phyloP scores from a whole-genome alignment of 345 rosid genomes.

The Bruguiera sexangula region DNA sequence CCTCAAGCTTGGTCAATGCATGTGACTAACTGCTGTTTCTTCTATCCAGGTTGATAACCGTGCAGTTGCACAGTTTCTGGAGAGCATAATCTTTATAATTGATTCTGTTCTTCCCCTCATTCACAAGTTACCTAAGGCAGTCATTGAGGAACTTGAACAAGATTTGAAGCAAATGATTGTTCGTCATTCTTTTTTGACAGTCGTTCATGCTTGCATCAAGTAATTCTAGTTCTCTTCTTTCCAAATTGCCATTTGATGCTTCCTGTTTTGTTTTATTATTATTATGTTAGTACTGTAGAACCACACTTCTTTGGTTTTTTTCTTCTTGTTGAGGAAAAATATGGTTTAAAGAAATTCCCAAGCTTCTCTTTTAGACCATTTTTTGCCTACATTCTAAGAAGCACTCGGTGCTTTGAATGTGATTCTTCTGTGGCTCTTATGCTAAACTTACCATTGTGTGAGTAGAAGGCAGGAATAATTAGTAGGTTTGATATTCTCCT shows the following conservation, averaged over 20 bases:
- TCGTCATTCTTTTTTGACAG: conserved; percentile 92
- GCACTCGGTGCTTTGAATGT: neutral
- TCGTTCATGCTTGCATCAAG: conserved; percentile 98
- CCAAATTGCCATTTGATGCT: conserved; percentile 1
- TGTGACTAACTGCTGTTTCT: conserved; percentile 10
- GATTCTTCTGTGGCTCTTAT: neutral
- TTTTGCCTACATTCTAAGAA: neutral
- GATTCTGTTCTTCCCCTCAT: conserved; percentile 85
- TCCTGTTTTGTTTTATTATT: neutral
- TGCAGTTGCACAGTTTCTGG: conserved; percentile 78
- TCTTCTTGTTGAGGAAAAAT: neutral
- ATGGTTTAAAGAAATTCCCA: neutral
- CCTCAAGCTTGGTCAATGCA: neutral
- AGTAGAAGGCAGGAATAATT: neutral
- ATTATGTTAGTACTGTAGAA: neutral
- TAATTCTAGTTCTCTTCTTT: conserved; percentile 33
- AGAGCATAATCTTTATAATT: conserved; percentile 87
- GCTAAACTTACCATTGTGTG: neutral
- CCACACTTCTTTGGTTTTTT: neutral
- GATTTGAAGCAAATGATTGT: conserved; percentile 95
- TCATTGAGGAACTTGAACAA: conserved; percentile 89
- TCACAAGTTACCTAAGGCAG: conserved; percentile 70
- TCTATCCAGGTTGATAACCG: conserved; percentile 77
- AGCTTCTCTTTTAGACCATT: neutral
- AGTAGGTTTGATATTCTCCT: too few relatives aligned